Conservation (phyloP, 2,329 filamentous ascomycete genomes). For the Hypoxylon sp. region DNA sequence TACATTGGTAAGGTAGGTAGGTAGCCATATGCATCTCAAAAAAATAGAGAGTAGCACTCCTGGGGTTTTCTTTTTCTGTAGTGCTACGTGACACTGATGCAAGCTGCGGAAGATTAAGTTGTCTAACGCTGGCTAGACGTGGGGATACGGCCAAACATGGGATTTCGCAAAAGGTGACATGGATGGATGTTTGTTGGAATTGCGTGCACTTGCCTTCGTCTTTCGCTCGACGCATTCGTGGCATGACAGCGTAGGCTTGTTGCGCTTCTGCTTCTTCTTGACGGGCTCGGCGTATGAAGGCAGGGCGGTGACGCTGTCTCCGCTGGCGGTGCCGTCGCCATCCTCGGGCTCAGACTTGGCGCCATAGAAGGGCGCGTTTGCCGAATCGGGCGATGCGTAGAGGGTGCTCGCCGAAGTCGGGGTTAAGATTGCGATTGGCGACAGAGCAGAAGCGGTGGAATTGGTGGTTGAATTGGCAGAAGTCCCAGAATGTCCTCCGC, state of each 20-base stretch:
- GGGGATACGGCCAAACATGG: conserved; percentile 3
- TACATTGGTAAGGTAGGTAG: conserved; percentile 8
- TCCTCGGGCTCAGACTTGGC: conserved; percentile 54
- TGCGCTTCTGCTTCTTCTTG: conserved; percentile 84
- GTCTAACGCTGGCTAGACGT: conserved; percentile 37
- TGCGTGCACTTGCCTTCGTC: conserved; percentile 74
- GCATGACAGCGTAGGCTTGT: conserved; percentile 86
- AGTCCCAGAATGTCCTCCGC: conserved; percentile 45
- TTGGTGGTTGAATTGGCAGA: conserved; percentile 33
- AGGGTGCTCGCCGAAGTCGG: conserved; percentile 51
- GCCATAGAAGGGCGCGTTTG: conserved; percentile 47
- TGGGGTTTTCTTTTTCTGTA: conserved; percentile 9
- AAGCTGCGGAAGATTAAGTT: conserved; percentile 33
- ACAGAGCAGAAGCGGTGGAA: conserved; percentile 43
- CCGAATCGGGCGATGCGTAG: conserved; percentile 52
- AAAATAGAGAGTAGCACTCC: conserved; percentile 6
- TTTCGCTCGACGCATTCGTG: conserved; percentile 86
- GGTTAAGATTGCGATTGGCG: conserved; percentile 49
- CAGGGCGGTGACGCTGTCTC: conserved; percentile 45
- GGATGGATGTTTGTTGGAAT: conserved; percentile 5
- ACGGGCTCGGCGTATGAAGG: conserved; percentile 56
- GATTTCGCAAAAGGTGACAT: conserved; percentile 21
- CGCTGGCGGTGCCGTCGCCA: conserved; percentile 49
- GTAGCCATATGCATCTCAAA: background rate
- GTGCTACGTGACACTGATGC: conserved; percentile 52